Percentiles rank a stretch among this genome's conserved stretches.
Evolutionary conservation across 306 rosid genomes (phyloP).

Genomic region (Quercus agrifolia): DNA sequence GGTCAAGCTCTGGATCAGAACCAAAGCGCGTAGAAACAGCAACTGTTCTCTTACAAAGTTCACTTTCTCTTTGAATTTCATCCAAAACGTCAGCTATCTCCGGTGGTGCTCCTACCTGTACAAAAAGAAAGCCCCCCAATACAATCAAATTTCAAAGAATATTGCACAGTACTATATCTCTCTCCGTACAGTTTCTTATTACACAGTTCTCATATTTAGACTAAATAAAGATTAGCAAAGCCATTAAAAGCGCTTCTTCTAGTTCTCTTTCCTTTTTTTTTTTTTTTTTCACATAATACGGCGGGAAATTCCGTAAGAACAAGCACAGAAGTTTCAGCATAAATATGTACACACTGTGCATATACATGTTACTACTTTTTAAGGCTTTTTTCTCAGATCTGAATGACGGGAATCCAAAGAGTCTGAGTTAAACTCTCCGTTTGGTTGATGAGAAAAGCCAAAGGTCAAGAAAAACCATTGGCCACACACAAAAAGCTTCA

Average conservation of each 20-base stretch:
- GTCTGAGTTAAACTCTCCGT: background rate
- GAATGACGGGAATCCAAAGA: background rate
- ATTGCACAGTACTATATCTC: background rate
- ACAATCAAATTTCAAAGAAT: background rate
- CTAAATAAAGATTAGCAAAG: background rate
- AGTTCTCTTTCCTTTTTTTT: background rate
- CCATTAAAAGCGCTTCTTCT: background rate
- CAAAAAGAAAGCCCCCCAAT: background rate
- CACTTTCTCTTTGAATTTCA: constrained; percentile 35
- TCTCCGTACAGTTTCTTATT: background rate
- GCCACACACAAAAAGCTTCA: background rate
- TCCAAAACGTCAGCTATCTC: constrained; percentile 47
- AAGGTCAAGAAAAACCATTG: background rate
- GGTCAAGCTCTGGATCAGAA: constrained; percentile 76
- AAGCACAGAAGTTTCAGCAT: background rate
- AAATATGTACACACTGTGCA: too few species aligned
- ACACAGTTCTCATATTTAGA: too few species aligned
- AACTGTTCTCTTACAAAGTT: constrained; percentile 17
- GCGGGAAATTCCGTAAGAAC: background rate
- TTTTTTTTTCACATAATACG: background rate
- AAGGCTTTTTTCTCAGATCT: background rate
- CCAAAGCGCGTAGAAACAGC: constrained; percentile 27
- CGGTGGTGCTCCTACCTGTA: constrained; percentile 75
- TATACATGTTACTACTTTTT: too few species aligned
- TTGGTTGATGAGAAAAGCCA: background rate